These are phyloP conservation scores for Gnaphalium uliginosum DNA, from an alignment of 129 eudicot species.

Conservation along the genomic window DNA sequence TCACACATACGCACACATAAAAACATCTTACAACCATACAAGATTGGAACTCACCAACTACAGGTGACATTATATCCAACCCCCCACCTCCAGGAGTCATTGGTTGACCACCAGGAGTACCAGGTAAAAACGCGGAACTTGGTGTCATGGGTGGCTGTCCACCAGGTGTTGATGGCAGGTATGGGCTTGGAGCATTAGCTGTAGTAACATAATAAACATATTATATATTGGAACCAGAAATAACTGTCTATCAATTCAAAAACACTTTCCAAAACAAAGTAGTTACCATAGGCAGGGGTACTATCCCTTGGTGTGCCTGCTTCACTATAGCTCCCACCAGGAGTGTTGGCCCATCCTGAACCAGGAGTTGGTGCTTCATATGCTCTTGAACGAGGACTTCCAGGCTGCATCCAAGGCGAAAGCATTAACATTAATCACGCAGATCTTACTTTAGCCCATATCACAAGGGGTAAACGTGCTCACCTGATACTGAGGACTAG, in stretches of 20 bases:
- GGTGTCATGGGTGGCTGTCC: conserved; percentile 99
- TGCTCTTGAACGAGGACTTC: conserved; percentile 88
- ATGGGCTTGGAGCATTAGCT: conserved; percentile 99
- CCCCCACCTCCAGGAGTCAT: conserved; percentile 99
- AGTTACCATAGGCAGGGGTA: conserved; percentile 64
- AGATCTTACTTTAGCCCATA: not conserved
- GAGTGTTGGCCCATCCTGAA: conserved; percentile 87
- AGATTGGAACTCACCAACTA: conserved; percentile 52
- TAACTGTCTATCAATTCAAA: not conserved
- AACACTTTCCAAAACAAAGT: not conserved
- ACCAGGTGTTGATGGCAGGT: conserved; percentile 97
- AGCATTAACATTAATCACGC: not conserved
- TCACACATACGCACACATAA: not conserved
- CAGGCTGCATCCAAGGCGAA: conserved; percentile 50
- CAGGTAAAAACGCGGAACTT: conserved; percentile 91
- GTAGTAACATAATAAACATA: conserved; percentile 26
- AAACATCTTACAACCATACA: not conserved
- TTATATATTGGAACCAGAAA: not conserved
- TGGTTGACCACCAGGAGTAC: conserved; percentile 98
- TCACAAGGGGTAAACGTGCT: not conserved
- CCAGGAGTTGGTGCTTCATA: conserved; percentile 98
- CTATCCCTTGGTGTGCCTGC: conserved; percentile 94
- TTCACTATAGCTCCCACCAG: conserved; percentile 78
- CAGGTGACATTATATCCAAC: conserved; percentile 95
- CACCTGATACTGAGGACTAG: conserved; percentile 94